Base-by-base conservation (phyloP, 2,329 filamentous ascomycete genomes). In the Pyrenophora teres region DNA sequence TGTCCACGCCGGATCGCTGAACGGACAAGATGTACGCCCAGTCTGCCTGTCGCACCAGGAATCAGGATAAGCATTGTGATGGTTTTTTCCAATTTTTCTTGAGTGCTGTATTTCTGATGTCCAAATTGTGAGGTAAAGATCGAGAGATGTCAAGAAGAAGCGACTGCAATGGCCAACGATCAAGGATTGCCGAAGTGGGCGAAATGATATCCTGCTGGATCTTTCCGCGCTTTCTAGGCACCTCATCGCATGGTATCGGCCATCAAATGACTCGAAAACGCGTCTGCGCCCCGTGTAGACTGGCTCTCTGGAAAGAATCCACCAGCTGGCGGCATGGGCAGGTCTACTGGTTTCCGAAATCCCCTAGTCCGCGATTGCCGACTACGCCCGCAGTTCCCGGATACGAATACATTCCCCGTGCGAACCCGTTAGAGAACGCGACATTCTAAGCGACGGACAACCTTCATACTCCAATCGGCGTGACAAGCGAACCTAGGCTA, bases 21-120 rank as follows among this genome's bases (percentile, higher is more conserved):
- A 2, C 36, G 38, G 21, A 66, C 61, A 19, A 73, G 21, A 23
- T 23, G 21, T 32, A 66, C 64, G 53, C 75, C 74, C 6, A 74
- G 43, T 13, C 67, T 69, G 45, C 75, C 73, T 1, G 72, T 74
- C 13, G 71, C 66, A 25, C 74, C 73, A 9, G 68, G 69, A 41
- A 76, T 69, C 16, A 75, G 21, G 21, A 23, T 23, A 7, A 23
- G 21, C 21, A 23, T 23, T 23, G 21, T 23, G 21, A 23, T 2
- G 21, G 21, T 23, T 23, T 23, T 23, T 23, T 23, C 21, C 21
- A 23, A 23, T 2, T 23, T 23, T 23, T 23, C 21, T 23, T 23
- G 21, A 23, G 21, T 23, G 21, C 21, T 23, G 21, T 23, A 7
- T 23, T 23, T 23, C 21, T 23, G 21, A 23, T 23, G 21, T 23